Evolutionary conservation across 345 rosid species (phyloP).

Genomic region (Heritiera fomes): DNA sequence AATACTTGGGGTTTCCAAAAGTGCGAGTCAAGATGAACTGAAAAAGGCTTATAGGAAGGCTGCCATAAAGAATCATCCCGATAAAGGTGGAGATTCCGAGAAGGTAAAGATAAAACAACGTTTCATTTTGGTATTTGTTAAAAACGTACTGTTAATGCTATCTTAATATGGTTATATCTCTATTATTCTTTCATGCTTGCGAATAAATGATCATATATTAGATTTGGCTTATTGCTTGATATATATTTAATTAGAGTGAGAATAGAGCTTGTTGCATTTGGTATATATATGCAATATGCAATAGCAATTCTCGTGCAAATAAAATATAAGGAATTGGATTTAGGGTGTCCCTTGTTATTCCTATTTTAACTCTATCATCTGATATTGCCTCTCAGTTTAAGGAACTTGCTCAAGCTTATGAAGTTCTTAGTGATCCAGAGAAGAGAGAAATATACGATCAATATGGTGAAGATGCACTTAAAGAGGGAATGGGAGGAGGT

Average conservation of each 20-base stretch:
- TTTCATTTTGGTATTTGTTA: neutral
- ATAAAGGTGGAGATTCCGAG: slow-evolving; percentile 69
- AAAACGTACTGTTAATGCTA: neutral
- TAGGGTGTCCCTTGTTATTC: neutral
- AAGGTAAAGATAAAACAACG: slow-evolving; percentile 36
- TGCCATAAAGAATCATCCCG: slow-evolving; percentile 68
- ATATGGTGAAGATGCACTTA: slow-evolving; percentile 68
- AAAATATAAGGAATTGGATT: neutral
- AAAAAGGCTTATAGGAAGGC: slow-evolving; percentile 63
- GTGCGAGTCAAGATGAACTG: slow-evolving; percentile 51
- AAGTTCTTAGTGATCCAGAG: slow-evolving; percentile 66
- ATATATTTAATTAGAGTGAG: neutral
- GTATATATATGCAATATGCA: neutral
- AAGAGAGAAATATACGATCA: slow-evolving; percentile 66
- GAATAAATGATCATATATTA: neutral
- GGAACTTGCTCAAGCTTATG: slow-evolving; percentile 72
- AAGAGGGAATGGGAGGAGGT: slow-evolving; percentile 74
- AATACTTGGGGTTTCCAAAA: slow-evolving; percentile 51
- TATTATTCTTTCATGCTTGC: neutral
- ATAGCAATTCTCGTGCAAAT: too few relatives aligned
- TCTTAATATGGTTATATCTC: neutral
- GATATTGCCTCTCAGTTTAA: slow-evolving; percentile 44
- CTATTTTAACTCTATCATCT: slow-evolving; percentile 10
- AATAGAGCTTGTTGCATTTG: neutral
- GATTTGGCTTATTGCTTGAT: neutral